These are phyloP conservation scores for Haplosporangium sp. DNA, from an alignment of 371 early-diverging fungal genomes.

Conservation along the genomic window DNA sequence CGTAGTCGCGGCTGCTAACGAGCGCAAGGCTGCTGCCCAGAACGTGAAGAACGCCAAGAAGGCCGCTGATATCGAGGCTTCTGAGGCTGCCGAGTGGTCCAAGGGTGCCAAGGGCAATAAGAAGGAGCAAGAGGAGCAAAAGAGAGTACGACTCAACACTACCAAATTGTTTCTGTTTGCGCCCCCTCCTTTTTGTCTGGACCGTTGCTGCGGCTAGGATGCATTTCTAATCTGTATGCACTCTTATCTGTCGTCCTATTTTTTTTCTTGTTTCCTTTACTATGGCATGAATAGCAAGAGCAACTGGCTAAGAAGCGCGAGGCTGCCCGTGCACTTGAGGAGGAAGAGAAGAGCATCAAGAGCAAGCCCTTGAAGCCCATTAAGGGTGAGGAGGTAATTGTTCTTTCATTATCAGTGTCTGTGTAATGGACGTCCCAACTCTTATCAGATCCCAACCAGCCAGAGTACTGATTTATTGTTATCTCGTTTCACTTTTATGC, in stretches of 20 bases:
- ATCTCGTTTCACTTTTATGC: not conserved
- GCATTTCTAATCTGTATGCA: conserved; percentile 66
- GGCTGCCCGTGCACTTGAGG: conserved; percentile 56
- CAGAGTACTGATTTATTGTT: too few relatives aligned
- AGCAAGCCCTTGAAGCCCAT: conserved; percentile 47
- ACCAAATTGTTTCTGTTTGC: not conserved
- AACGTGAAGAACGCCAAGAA: conserved; percentile 70
- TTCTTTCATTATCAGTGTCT: too few relatives aligned
- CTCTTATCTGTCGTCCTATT: not conserved
- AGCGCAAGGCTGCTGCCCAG: conserved; percentile 75
- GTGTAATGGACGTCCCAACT: too few relatives aligned
- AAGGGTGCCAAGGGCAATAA: conserved; percentile 78
- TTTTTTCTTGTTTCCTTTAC: not conserved
- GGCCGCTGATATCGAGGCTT: conserved; percentile 64
- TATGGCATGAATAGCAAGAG: conserved; percentile 44
- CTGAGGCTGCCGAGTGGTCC: conserved; percentile 73
- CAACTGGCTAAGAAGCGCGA: conserved; percentile 62
- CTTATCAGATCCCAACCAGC: not conserved
- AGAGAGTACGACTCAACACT: conserved; percentile 60
- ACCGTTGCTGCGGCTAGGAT: conserved; percentile 35
- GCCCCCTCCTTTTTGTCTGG: conserved; percentile 4
- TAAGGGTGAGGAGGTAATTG: conserved; percentile 47
- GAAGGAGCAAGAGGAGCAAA: conserved; percentile 77
- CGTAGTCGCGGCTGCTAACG: conserved; percentile 73
- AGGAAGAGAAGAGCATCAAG: conserved; percentile 57